Evolutionary conservation across 2,329 filamentous ascomycete genomes (phyloP), one percentile per base, ranked within the genome.

Genomic region (Raffaelea deltoideospora): DNA sequence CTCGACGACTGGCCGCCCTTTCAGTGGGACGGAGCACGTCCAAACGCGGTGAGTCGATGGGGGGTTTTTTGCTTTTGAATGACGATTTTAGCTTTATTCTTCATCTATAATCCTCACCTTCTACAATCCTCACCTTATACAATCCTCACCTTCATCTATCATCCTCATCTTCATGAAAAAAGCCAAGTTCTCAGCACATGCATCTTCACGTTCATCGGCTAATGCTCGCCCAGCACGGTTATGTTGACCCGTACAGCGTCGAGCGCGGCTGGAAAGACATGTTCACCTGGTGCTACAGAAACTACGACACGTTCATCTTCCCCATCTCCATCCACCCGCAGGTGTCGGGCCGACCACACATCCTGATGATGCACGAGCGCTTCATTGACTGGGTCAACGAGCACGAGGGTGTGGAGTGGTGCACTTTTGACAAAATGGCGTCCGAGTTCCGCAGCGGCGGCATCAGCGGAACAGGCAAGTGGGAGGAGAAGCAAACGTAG

Each of bases 291-390:
- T 62, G 58, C 53, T 73, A 18, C 27, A 27, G 34, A 14, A 49
- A 51, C 7, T 34, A 49, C 44, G 34, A 48, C 49, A 78, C 85
- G 41, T 84, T 83, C 43, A 67, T 83, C 34, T 84, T 84, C 46
- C 79, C 79, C 0, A 78, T 84, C 53, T 84, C 79, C 0, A 76
- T 84, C 21, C 79, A 85, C 52, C 79, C 79, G 0, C 79, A 85
- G 41, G 75, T 79, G 0, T 75, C 69, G 5, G 79, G 79, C 1
- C 63, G 76, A 18, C 79, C 79, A 1, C 79, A 84, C 53, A 79
- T 74, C 1, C 47, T 84, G 20, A 57, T 81, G 9, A 37, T 43
- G 37, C 40, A 40, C 15, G 37, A 41, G 34, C 31, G 37, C 15
- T n/a, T 39, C 27, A 39, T 39, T 29, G 37, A 35, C 33, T 30